phyloP scores from a whole-genome alignment of 2,329 filamentous ascomycete genomes.

The Neofusicoccum kwambonambiense region DNA sequence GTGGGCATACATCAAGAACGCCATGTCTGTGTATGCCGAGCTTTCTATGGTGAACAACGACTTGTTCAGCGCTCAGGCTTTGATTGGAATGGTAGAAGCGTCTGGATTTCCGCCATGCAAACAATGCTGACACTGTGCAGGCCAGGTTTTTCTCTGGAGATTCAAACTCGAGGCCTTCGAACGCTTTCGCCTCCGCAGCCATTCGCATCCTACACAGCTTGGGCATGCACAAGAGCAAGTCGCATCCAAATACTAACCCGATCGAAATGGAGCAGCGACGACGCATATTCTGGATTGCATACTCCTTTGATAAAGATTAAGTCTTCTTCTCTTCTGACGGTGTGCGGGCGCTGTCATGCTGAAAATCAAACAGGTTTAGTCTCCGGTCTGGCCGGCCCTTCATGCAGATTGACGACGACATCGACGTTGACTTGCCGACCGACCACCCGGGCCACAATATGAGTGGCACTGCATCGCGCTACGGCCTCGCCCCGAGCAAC shows the following conservation, averaged over 20 bases:
- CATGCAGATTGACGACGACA: neutral
- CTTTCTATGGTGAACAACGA: neutral
- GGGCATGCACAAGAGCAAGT: neutral
- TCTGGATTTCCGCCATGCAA: neutral
- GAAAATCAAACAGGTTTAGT: neutral
- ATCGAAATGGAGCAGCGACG: neutral
- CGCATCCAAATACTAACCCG: neutral
- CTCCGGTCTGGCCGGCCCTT: neutral
- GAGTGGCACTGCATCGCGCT: neutral
- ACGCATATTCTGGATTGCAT: neutral
- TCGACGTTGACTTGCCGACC: neutral
- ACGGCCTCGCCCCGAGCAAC: neutral
- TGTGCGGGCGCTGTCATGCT: neutral
- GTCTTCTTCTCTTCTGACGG: neutral
- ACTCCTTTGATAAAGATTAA: neutral
- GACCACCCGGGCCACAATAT: neutral
- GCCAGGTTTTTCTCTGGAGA: neutral
- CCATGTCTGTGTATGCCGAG: neutral
- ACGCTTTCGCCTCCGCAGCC: neutral
- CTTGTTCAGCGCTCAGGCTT: neutral
- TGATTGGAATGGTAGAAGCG: neutral
- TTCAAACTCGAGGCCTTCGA: neutral
- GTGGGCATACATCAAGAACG: neutral
- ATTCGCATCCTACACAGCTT: neutral
- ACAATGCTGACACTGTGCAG: neutral